These are phyloP conservation scores for Mycena sp. DNA, from an alignment of 1,284 basidiomycete species.

Conservation along the genomic window DNA sequence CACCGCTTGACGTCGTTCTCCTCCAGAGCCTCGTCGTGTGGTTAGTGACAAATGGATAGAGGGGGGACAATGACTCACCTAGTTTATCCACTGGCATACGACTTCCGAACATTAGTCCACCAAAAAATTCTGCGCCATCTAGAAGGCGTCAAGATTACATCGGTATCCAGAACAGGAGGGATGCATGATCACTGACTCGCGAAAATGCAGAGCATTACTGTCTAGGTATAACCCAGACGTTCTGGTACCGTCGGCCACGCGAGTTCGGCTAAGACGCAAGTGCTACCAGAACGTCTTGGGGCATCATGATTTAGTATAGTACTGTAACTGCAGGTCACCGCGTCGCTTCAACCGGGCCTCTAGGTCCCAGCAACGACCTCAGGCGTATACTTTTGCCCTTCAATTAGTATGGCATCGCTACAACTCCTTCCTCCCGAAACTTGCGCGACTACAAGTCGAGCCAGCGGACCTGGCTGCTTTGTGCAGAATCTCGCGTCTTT, in stretches of 20 bases:
- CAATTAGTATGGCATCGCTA: too few relatives aligned
- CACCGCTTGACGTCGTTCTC: slow-evolving; percentile 26
- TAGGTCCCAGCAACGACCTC: too few relatives aligned
- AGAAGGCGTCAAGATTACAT: slow-evolving; percentile 9
- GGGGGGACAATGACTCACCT: slow-evolving; percentile 11
- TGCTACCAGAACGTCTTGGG: too few relatives aligned
- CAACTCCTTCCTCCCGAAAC: slow-evolving; percentile 11
- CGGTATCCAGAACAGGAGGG: background rate
- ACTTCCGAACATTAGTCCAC: slow-evolving; percentile 38
- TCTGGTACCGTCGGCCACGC: too few relatives aligned
- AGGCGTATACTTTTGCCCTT: too few relatives aligned
- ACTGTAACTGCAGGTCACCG: too few relatives aligned
- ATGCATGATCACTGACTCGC: slow-evolving; percentile 28
- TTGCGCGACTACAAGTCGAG: background rate
- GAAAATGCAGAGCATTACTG: slow-evolving; percentile 37
- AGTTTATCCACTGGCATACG: slow-evolving; percentile 40
- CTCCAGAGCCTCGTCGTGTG: slow-evolving; percentile 30
- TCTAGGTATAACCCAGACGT: too few relatives aligned
- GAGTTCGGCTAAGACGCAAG: too few relatives aligned
- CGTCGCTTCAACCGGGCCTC: too few relatives aligned
- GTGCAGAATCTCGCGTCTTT: slow-evolving; percentile 2
- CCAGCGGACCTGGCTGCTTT: background rate
- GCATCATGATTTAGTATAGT: too few relatives aligned
- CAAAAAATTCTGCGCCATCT: slow-evolving; percentile 33
- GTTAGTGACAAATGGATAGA: background rate